These are phyloP conservation scores for Hymenoscyphus occultus DNA, from an alignment of 2,329 filamentous ascomycete genomes.

Conservation along the genomic window DNA sequence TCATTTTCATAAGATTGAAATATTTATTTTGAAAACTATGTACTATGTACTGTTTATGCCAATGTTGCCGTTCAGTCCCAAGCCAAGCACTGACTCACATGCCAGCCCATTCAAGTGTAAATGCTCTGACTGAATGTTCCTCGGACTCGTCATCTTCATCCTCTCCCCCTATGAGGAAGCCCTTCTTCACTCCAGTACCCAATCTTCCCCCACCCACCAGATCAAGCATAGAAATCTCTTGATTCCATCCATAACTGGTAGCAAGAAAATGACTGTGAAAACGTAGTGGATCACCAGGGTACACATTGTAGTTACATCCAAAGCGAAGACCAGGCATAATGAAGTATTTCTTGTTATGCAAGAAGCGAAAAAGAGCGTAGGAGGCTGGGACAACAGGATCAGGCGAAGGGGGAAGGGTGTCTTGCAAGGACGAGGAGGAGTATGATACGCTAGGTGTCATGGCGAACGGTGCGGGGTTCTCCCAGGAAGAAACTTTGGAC, in stretches of 20 bases:
- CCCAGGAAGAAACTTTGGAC: constrained; percentile 9
- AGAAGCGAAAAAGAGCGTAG: constrained; percentile 75
- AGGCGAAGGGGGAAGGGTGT: constrained; percentile 26
- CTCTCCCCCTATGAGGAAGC: constrained; percentile 78
- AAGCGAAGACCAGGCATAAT: constrained; percentile 91
- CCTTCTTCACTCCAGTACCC: constrained; percentile 95
- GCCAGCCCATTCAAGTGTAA: constrained; percentile 90
- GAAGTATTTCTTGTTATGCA: constrained; percentile 79
- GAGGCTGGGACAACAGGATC: constrained; percentile 47
- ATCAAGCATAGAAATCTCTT: constrained; percentile 80
- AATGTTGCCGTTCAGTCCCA: too few species aligned
- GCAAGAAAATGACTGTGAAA: constrained; percentile 95
- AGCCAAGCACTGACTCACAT: constrained; percentile 56
- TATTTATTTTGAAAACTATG: too few species aligned
- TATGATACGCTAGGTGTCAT: constrained; percentile 47
- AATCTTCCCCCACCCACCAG: constrained; percentile 82
- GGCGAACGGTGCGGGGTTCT: constrained; percentile 26
- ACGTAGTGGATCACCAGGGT: constrained; percentile 89
- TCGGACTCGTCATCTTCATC: constrained; percentile 38
- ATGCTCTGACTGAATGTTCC: constrained; percentile 58
- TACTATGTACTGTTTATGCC: too few species aligned
- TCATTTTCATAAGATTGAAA: too few species aligned
- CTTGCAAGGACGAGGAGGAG: constrained; percentile 36
- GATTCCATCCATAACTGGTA: constrained; percentile 80
- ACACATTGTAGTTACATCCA: constrained; percentile 90